Evolutionary conservation across 2,329 filamentous ascomycete species (phyloP).

Genomic region (Xylaria arbuscula): DNA sequence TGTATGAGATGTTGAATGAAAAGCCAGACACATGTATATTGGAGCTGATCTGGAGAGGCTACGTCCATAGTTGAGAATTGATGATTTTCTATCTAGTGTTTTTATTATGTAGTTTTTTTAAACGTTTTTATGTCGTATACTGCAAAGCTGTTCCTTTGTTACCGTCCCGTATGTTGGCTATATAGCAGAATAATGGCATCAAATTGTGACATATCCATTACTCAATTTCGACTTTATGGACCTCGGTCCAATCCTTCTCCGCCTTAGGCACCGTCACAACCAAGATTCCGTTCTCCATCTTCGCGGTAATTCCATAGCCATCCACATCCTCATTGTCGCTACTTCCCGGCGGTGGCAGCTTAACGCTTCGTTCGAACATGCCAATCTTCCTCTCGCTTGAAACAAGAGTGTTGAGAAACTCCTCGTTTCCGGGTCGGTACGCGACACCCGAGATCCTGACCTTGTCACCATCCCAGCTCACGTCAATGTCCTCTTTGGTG

Average conservation of each 20-base stretch:
- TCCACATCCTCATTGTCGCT: conserved; percentile 70
- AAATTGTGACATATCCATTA: conserved; percentile 42
- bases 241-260: conserved; percentile 73
- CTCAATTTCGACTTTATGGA: conserved; percentile 69
- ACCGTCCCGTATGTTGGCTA: too few relatives aligned
- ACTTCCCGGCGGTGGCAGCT: conserved; percentile 61
- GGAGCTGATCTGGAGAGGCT: too few relatives aligned
- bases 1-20: too few relatives aligned
- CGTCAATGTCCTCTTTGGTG: conserved; percentile 80
- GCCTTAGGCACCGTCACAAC: conserved; percentile 81
- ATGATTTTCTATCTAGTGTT: too few relatives aligned
- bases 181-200: too few relatives aligned
- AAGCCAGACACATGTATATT: too few relatives aligned
- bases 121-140: too few relatives aligned
- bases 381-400: conserved; percentile 77
- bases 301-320: conserved; percentile 74
- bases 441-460: conserved; percentile 78
- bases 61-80: too few relatives aligned
- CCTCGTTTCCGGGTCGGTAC: conserved; percentile 77
- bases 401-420: conserved; percentile 71
- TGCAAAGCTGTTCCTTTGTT: too few relatives aligned
- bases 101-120: too few relatives aligned
- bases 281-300: conserved; percentile 81
- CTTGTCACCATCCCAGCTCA: conserved; percentile 79
- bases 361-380: conserved; percentile 77